Evolutionary conservation across 2,329 filamentous ascomycete genomes (phyloP), one percentile per base, ranked within the genome.

Genomic region (Emergomyces orientalis): DNA sequence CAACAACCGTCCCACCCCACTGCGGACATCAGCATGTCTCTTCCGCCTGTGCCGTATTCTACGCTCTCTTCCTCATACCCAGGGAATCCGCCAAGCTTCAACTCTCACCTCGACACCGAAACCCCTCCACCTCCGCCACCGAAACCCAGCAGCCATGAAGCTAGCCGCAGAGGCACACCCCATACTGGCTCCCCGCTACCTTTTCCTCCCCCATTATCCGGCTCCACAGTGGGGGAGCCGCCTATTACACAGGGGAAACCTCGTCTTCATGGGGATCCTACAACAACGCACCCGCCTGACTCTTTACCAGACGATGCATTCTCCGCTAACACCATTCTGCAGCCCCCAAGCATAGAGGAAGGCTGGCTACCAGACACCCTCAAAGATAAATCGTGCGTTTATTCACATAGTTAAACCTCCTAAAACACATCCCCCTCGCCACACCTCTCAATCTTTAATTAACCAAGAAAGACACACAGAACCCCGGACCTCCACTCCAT

Each of bases 331-430:
- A 64, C 66, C 52, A 63, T 71, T 2, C 69, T 71, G 1, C 67
- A 71, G 22, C 73, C 73, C 5, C 74, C 76, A 17, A 66, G 69
- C 67, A 51, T 86, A 25, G 85, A 89, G 60, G 83, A 86, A 66
- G 70, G 72, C 41, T 96, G 91, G 91, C 80, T 96, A 2, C 91
- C 91, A 1, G 83, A 84, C 64, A 78, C 86, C 14, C 78, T 97
- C 1, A 84, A 89, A 71, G 89, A 94, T 71, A 95, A 94, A 79
- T 87, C 89, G 91, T 95, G 79, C 67, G 84, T 78, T 67, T 62
- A 55, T 52, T 17, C 63, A 61, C 56, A 51, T 64, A 43, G 30
- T 41, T 47, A 49, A 45, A 41, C 39, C 65, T 3, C 22, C 64
- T 58, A 66, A 43, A n/a, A n/a, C n/a, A n/a, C n/a, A n/a, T n/a